phyloP scores from a whole-genome alignment of 129 eudicot species.

The sunflower (Helianthus annuus) region HanXRQr2.0-SUNRISE NC_035435.2:175195980-175196479 shows the following conservation, averaged over 20 bases:
- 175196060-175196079: too few species aligned
- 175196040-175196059: too few species aligned
- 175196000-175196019: too few species aligned
- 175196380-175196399: conserved; percentile 13
- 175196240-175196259: conserved; percentile 63
- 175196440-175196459: conserved; percentile 88
- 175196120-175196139: too few species aligned
- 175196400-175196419: conserved; percentile 49
- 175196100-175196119: too few species aligned
- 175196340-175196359: neutral
- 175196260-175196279: conserved; percentile 76
- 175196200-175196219: conserved; percentile 62
- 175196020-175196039: too few species aligned
- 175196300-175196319: neutral
- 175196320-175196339: neutral
- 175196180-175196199: neutral
- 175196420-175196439: conserved; percentile 60
- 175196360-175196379: neutral
- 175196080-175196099: too few species aligned
- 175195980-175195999: too few species aligned
- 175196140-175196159: too few species aligned
- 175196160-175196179: too few species aligned
- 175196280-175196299: conserved; percentile 69
- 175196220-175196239: conserved; percentile 81
- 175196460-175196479: conserved; percentile 73